Evolutionary conservation across 768 basidiomycete genomes (phyloP), one percentile per base, ranked within the genome.

Genomic region (Fomitopsis pulvina): DNA sequence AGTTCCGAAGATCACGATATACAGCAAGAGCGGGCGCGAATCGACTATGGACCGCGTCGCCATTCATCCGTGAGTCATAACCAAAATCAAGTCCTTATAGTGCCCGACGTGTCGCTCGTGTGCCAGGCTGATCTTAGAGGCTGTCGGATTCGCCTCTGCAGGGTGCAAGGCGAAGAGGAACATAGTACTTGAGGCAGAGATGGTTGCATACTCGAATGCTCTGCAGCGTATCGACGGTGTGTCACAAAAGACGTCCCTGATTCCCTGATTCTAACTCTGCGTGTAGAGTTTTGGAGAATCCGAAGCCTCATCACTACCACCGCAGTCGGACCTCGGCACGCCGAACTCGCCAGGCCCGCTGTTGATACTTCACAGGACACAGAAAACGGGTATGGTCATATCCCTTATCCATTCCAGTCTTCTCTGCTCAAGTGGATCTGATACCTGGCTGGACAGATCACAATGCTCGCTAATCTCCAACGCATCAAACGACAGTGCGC

Each of bases 11-110:
- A 85, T 94, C 52, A 81, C 68, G 1, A 92, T 95, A 34, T 92
- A 85, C 63, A 92, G 89, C 70, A 95, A 97, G 67, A 92, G 87
- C 58, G 83, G 79, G 50, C 68, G 92, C 16, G 80, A 95, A 58
- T 92, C 87, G 25, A 95, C 92, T 0, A 47, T 67, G 46, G 92
- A 94, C 60, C 76, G 93, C 27, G 56, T 71, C 41, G 85, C 74
- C n/a, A 68, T 91, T 9, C 90, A 83, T 59, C 48, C 61, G 68
- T 71, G 51, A 45, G 68, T 63, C 4, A 12, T n/a, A 12, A 18
- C 40, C 18, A 22, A 12, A 32, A 32, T n/a, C n/a, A n/a, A n/a
- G n/a, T n/a, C n/a, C n/a, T n/a, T n/a, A n/a, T n/a, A n/a, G n/a
- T n/a, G n/a, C n/a, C n/a, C n/a, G n/a, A 7, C 39, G 10, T 20